These are phyloP conservation scores for Coniochaeta hoffmannii DNA, from an alignment of 2,329 filamentous ascomycete genomes.

Conservation along the genomic window DNA sequence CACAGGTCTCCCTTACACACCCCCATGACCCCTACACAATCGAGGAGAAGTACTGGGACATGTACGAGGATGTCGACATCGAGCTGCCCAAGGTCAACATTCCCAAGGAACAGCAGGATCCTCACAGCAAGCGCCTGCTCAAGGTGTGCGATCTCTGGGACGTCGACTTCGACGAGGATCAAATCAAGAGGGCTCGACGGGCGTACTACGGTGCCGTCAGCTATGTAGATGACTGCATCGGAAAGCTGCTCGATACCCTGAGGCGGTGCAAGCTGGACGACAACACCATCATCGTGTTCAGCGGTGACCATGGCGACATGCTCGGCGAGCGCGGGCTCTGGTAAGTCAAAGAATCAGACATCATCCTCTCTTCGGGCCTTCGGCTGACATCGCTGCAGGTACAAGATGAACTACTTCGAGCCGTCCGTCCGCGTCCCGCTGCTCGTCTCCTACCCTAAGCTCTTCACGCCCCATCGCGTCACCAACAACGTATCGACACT, in stretches of 20 bases:
- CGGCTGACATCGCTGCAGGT: constrained; percentile 29
- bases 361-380: neutral
- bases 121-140: constrained; percentile 79
- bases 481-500: constrained; percentile 82
- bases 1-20: constrained; percentile 76
- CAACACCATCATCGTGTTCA: constrained; percentile 87
- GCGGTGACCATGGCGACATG: constrained; percentile 94
- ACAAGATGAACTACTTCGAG: constrained; percentile 98
- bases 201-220: constrained; percentile 91
- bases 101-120: constrained; percentile 72
- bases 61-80: constrained; percentile 85
- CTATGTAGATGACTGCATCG: constrained; percentile 90
- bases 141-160: constrained; percentile 84
- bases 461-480: constrained; percentile 69
- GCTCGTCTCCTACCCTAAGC: constrained; percentile 71
- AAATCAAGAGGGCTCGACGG: constrained; percentile 75
- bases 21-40: constrained; percentile 95
- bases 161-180: constrained; percentile 74
- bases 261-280: constrained; percentile 74
- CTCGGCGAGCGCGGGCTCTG: constrained; percentile 84
- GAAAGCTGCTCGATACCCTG: constrained; percentile 69
- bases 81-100: constrained; percentile 72
- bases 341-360: constrained; percentile 32
- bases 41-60: constrained; percentile 86
- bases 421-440: constrained; percentile 84